Conservation (phyloP, 2,329 filamentous ascomycete genomes). For the Penicillium sp. region DNA sequence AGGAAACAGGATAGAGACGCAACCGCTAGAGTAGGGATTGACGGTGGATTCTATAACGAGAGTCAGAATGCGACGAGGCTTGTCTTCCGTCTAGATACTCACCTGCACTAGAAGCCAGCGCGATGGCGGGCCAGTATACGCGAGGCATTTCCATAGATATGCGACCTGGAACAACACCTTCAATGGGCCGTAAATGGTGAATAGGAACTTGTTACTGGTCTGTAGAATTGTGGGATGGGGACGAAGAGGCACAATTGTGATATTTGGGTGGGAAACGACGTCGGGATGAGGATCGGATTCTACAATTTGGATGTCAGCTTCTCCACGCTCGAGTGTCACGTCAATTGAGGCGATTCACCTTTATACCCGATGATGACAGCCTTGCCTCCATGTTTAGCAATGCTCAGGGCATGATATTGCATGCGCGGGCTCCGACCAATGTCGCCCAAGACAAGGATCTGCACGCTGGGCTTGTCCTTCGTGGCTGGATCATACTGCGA, state of each 20-base stretch:
- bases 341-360: slow-evolving; percentile 50
- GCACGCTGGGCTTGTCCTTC: slow-evolving; percentile 55
- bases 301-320: slow-evolving; percentile 28
- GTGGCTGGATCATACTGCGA: slow-evolving; percentile 47
- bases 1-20: slow-evolving; percentile 70
- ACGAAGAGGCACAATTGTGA: slow-evolving; percentile 69
- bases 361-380: slow-evolving; percentile 88
- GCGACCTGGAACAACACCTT: slow-evolving; percentile 83
- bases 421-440: slow-evolving; percentile 95
- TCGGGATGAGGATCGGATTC: slow-evolving; percentile 82
- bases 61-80: not conserved
- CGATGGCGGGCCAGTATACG: slow-evolving; percentile 70
- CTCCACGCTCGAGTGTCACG: not conserved
- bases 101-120: slow-evolving; percentile 85
- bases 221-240: slow-evolving; percentile 66
- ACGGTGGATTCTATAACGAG: slow-evolving; percentile 74
- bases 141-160: slow-evolving; percentile 68
- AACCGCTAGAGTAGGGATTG: slow-evolving; percentile 83
- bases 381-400: slow-evolving; percentile 74
- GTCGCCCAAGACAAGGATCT: slow-evolving; percentile 90
- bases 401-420: slow-evolving; percentile 95
- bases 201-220: slow-evolving; percentile 68
- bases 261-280: slow-evolving; percentile 64
- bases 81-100: slow-evolving; percentile 15
- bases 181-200: slow-evolving; percentile 73